A percentile compares a stretch with the other conserved stretches of the same genome.
Conservation (phyloP, 768 basidiomycete genomes). For the Lactifluus echinatus region DNA sequence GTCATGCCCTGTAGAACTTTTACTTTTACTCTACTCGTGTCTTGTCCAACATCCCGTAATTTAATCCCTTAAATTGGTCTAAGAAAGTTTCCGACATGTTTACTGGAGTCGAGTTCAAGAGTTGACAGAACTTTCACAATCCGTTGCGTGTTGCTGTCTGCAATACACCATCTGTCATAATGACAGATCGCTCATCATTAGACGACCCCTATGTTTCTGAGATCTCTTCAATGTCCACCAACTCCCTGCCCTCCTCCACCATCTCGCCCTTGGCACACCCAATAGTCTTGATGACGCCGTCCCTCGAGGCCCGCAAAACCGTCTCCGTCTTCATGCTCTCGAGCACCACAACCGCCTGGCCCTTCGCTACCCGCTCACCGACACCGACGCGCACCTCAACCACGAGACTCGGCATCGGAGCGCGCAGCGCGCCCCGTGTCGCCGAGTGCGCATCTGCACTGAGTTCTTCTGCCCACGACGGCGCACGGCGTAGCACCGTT, state of each 20-base stretch:
- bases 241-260: constrained; percentile 79
- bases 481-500: constrained; percentile 57
- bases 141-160: too few relatives aligned
- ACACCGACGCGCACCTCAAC: constrained; percentile 76
- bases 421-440: constrained; percentile 57
- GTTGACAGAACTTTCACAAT: too few relatives aligned
- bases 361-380: constrained; percentile 73
- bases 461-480: constrained; percentile 60
- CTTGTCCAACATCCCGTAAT: too few relatives aligned
- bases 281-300: constrained; percentile 63
- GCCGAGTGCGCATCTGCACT: constrained; percentile 49
- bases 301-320: constrained; percentile 60
- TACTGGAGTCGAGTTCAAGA: too few relatives aligned
- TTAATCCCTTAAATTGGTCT: too few relatives aligned
- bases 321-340: constrained; percentile 99
- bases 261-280: constrained; percentile 81
- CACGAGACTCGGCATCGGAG: constrained; percentile 91
- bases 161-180: too few relatives aligned
- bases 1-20: too few relatives aligned
- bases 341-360: constrained; percentile 72
- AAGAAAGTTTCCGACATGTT: too few relatives aligned
- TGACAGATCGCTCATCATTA: too few relatives aligned
- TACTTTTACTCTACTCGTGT: too few relatives aligned
- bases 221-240: constrained; percentile 57
- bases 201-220: background rate